These are phyloP conservation scores for Rhizopus delemar DNA, from an alignment of 371 early-diverging fungal genomes.

Conservation along the genomic window DNA sequence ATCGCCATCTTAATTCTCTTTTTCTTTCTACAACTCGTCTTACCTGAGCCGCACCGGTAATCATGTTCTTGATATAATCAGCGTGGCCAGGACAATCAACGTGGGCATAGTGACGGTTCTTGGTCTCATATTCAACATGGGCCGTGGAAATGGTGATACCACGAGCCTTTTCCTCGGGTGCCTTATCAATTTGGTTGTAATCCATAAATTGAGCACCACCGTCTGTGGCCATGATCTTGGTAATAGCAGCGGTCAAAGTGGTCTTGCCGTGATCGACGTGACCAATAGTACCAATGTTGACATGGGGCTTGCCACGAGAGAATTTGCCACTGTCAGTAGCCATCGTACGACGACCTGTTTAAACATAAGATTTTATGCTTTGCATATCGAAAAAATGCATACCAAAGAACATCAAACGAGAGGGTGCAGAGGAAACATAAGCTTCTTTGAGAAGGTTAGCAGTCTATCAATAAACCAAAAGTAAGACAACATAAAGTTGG, in stretches of 20 bases:
- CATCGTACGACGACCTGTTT: slow-evolving; percentile 46
- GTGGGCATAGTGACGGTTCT: slow-evolving; percentile 90
- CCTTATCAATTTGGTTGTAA: slow-evolving; percentile 96
- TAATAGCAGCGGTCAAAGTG: slow-evolving; percentile 99
- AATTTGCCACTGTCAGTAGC: slow-evolving; percentile 61
- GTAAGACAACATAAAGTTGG: too few relatives aligned
- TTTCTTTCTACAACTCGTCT: slow-evolving; percentile 23
- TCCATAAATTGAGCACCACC: slow-evolving; percentile 89
- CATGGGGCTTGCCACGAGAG: slow-evolving; percentile 89
- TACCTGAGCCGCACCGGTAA: slow-evolving; percentile 97
- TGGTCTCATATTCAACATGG: slow-evolving; percentile 96
- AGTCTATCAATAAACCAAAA: slow-evolving; percentile 24
- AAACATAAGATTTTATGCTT: too few relatives aligned
- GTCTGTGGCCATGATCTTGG: slow-evolving; percentile 83
- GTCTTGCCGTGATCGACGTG: slow-evolving; percentile 99
- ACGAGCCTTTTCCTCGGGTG: slow-evolving; percentile 96
- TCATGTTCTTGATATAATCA: slow-evolving; percentile 99
- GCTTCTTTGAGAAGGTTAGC: slow-evolving; percentile 44
- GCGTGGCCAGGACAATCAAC: slow-evolving; percentile 99
- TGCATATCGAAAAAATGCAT: neutral
- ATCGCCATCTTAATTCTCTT: neutral
- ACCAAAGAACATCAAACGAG: slow-evolving; percentile 48
- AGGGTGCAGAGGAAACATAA: slow-evolving; percentile 40
- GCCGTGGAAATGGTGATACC: slow-evolving; percentile 97
- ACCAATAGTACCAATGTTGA: slow-evolving; percentile 99